Conservation (phyloP, 805 yeast genomes). For the Vanderwaltozyma tropicalis region DNA sequence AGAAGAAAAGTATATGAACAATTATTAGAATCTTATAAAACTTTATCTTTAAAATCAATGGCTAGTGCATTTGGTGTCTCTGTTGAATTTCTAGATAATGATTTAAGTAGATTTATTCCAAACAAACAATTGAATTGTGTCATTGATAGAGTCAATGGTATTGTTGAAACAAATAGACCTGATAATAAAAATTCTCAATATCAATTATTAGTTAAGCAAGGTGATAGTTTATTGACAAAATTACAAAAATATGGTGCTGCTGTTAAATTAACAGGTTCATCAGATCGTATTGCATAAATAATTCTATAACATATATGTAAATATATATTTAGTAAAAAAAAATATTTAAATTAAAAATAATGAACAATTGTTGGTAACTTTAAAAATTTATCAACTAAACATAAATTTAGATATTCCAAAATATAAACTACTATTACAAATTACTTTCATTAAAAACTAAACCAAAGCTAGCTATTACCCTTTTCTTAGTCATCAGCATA, state of each 20-base stretch:
- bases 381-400: no score
- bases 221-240: conserved; percentile 85
- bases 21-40: conserved; percentile 85
- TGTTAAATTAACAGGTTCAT: conserved; percentile 73
- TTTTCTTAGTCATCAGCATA: no score
- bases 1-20: conserved; percentile 93
- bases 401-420: no score
- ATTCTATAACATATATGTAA: no score
- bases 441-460: no score
- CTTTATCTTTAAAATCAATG: conserved; percentile 84
- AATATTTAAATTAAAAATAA: not conserved
- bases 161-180: conserved; percentile 90
- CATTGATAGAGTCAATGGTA: conserved; percentile 89
- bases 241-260: conserved; percentile 96
- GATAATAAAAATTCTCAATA: conserved; percentile 94
- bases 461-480: no score
- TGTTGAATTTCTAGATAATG: conserved; percentile 75
- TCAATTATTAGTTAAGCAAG: conserved; percentile 78
- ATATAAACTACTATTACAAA: no score
- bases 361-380: no score
- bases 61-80: conserved; percentile 88
- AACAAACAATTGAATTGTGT: conserved; percentile 91
- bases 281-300: conserved; percentile 1
- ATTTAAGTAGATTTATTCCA: conserved; percentile 83
- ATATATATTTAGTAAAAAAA: no score